Evolutionary conservation across 495 filamentous ascomycete species (phyloP).

Genomic region (Penicillium coprophilum): DNA sequence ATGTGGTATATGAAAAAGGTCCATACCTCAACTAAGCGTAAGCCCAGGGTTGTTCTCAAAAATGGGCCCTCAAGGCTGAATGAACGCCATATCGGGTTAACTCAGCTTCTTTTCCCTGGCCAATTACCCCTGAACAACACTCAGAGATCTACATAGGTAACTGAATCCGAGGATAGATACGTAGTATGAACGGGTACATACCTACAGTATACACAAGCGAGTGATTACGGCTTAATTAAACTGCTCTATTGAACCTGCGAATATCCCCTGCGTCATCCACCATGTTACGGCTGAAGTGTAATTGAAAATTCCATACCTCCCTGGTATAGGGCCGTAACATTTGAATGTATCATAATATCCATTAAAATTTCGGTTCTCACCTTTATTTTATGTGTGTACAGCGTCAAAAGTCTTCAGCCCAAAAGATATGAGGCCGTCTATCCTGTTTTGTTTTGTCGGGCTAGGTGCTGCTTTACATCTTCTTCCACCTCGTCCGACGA

Average conservation of each 20-base stretch:
- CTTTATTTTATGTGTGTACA: not conserved
- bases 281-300: no score
- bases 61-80: not conserved
- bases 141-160: not conserved
- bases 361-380: not conserved
- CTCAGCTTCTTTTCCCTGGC: not conserved
- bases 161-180: no score
- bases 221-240: no score
- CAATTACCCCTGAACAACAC: not conserved
- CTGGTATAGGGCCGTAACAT: not conserved
- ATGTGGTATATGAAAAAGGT: no score
- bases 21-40: no score
- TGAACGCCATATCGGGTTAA: not conserved
- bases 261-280: not conserved
- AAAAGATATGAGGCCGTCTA: not conserved
- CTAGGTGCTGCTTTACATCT: conserved; percentile 1
- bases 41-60: not conserved
- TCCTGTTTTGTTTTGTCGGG: not conserved
- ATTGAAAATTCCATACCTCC: no score
- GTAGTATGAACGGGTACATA: no score
- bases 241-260: not conserved
- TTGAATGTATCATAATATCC: not conserved
- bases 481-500: not conserved
- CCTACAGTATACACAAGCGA: no score
- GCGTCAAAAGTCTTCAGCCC: not conserved